A percentile compares a stretch with the other conserved stretches of the same genome.
Evolutionary conservation across 495 filamentous ascomycete species (phyloP).

Genomic region (Coniosporium apollinis): DNA sequence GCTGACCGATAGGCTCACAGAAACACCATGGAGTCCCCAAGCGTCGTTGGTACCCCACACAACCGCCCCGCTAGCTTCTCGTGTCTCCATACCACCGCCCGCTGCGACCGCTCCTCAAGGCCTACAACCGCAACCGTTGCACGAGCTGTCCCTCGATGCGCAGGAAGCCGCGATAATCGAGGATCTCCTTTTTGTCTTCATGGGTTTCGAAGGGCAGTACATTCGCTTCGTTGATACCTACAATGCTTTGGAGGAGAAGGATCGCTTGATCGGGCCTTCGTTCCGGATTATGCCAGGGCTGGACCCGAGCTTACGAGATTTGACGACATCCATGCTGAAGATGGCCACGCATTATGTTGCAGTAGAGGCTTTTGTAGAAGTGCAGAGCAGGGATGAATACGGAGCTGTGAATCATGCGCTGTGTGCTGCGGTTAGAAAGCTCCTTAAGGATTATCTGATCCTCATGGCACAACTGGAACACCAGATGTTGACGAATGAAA

Average conservation of each 20-base stretch:
- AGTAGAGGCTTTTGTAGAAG: constrained; percentile 81
- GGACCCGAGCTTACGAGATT: constrained; percentile 78
- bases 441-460: constrained; percentile 82
- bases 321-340: constrained; percentile 75
- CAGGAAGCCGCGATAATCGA: constrained; percentile 81
- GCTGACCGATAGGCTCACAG: constrained; percentile 10
- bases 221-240: constrained; percentile 72
- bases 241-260: constrained; percentile 68
- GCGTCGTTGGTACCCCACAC: constrained; percentile 69
- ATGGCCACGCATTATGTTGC: constrained; percentile 91
- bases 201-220: constrained; percentile 98
- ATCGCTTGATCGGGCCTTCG: constrained; percentile 61
- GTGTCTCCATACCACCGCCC: constrained; percentile 69
- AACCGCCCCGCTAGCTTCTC: constrained; percentile 70
- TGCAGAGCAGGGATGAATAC: constrained; percentile 83
- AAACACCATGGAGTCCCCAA: constrained; percentile 65
- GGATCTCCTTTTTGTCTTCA: constrained; percentile 84
- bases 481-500: constrained; percentile 69
- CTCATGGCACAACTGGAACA: constrained; percentile 86
- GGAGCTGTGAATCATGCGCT: constrained; percentile 93
- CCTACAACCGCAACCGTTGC: constrained; percentile 54
- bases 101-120: constrained; percentile 53
- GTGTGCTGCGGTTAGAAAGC: constrained; percentile 79
- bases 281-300: constrained; percentile 70
- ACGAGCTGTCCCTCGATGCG: constrained; percentile 52